Evolutionary conservation across 2,329 filamentous ascomycete species (phyloP), one percentile per base, ranked within the genome.

Genomic region (Penicillium crustosum): DNA sequence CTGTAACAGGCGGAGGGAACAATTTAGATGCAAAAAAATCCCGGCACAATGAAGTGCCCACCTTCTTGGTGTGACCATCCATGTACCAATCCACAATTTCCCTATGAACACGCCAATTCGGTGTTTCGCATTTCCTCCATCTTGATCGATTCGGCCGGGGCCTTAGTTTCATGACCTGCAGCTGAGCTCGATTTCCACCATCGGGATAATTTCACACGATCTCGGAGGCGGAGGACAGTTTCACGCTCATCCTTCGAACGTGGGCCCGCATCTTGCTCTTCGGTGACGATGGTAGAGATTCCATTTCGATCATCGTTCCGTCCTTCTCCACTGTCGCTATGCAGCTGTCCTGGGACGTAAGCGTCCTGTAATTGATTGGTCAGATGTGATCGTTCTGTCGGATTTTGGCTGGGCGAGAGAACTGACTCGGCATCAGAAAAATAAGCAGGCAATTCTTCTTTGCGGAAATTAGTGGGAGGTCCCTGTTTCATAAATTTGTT

Each of bases 21-120:
- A 65, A 68, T 57, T 58, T 68, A 43, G 61, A 64, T 53, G 59
- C 68, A 51, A 76, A 74, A 58, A 74, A 73, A 63, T 71, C 73
- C 33, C 70, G 74, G 43, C 70, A 77, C 38, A 75, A 73, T 57
- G 74, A 79, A 65, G 75, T 79, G 44, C 77, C 77, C 38, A 78
- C 74, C 49, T 79, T 79, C 67, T 57, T 79, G 44, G 59, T 75
- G 35, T 77, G 69, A 76, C 55, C 13, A 48, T 44, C 15, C 49
- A 42, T 39, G 7, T n/a, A 39, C 8, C 42, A 51, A 42, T 23
- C 23, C 51, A 55, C 31, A 53, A 41, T 42, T 36, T 49, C 41
- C 44, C 48, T 58, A 43, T 19, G 15, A 53, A 25, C 21, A 45
- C 7, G 21, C 48, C 36, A 29, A 31, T 44, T 23, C 31, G 25